Evolutionary conservation across 2,329 filamentous ascomycete genomes (phyloP).

Genomic region (Hymenoscyphus fructigenus): DNA sequence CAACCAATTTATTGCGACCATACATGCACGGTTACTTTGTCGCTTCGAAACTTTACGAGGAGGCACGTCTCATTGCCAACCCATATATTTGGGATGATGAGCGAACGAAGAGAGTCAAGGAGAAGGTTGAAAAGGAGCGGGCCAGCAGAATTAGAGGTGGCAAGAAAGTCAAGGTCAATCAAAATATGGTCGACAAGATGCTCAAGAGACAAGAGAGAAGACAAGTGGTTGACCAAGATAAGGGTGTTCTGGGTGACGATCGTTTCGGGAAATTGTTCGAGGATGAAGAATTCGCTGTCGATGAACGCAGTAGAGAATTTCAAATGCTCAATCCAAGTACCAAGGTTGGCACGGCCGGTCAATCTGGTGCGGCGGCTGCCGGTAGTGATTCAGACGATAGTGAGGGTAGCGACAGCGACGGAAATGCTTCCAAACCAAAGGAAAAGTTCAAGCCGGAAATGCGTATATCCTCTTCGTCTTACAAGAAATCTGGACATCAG

Average conservation of each 20-base stretch:
- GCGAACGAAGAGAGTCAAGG: constrained; percentile 83
- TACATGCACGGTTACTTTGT: constrained; percentile 99
- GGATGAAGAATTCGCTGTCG: constrained; percentile 88
- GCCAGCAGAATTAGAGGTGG: constrained; percentile 89
- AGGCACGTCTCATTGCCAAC: constrained; percentile 88
- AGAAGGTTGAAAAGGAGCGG: constrained; percentile 96
- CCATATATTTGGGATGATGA: constrained; percentile 94
- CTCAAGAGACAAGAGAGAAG: constrained; percentile 64
- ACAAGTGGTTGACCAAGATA: constrained; percentile 55
- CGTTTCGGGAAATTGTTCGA: constrained; percentile 90
- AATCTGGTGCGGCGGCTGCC: constrained; percentile 40
- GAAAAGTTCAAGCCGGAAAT: constrained; percentile 45
- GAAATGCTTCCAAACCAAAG: constrained; percentile 35
- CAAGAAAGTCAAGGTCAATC: constrained; percentile 98
- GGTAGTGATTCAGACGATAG: constrained; percentile 43
- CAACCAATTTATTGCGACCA: constrained; percentile 82
- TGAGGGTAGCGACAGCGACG: constrained; percentile 46
- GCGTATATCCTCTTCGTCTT: constrained; percentile 68
- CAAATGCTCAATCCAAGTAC: constrained; percentile 87
- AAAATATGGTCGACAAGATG: constrained; percentile 72
- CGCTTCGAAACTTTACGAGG: constrained; percentile 90
- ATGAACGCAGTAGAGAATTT: constrained; percentile 87
- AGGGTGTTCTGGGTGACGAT: constrained; percentile 73
- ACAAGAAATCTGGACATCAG: constrained; percentile 56
- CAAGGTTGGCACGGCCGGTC: constrained; percentile 39